Base-by-base conservation (phyloP, 2,329 filamentous ascomycete species). In the Claviceps citrina region DNA sequence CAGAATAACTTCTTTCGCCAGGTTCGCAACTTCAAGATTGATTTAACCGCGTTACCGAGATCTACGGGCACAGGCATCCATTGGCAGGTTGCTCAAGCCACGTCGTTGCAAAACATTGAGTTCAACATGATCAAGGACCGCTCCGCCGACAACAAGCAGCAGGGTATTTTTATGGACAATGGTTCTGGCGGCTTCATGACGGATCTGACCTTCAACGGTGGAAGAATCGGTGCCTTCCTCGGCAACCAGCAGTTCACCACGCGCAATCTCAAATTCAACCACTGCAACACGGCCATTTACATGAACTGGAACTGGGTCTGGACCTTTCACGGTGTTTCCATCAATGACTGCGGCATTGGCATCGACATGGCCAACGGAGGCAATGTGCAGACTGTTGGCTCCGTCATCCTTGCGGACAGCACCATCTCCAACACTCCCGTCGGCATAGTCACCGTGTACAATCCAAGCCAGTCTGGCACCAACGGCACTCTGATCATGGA, bases 291-390 rank as follows among this genome's bases (percentile, higher is more conserved):
- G 2, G 85, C 82, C 45, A 76, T 93, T 47, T 84, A 74, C 63
- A 81, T 91, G 77, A 86, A 86, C 67, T 93, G 85, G 85, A 84
- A 89, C 64, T 93, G 85, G 85, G 67, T 77, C 15, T 93, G 82
- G 80, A 76, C 79, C 33, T 75, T 91, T 61, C 84, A 89, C 56
- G 81, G 74, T 27, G 50, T 93, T 28, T 70, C 64, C 34, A 83
- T 93, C 60, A 77, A 84, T 57, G 76, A 80, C 55, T 84, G 80
- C 55, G 63, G 66, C n/a, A 62, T 87, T 30, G 85, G 83, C 41
- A 65, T 93, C 46, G 81, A 93, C 60, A 84, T 93, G 76, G 73
- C 79, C 39, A 73, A 71, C 36, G 73, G 67, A 20, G 57, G 65
- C 25, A 63, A 68, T n/a, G 49, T 54, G 49, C 82, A 91, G 63